These are phyloP conservation scores for Biscogniauxia mediterranea DNA, from an alignment of 2,329 filamentous ascomycete species.

Conservation along the genomic window DNA sequence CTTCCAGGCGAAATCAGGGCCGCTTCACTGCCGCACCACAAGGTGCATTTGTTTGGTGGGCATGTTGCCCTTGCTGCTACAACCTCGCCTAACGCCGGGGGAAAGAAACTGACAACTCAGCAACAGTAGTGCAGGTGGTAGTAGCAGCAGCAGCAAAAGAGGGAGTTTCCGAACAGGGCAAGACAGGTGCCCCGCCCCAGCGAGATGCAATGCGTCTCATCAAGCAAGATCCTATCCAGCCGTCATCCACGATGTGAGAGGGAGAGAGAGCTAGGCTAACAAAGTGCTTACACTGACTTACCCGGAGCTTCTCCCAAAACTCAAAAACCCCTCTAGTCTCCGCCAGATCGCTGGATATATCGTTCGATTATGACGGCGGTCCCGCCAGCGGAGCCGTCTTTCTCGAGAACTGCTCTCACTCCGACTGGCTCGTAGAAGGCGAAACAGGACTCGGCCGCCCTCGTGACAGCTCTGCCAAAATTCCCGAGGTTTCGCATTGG, in stretches of 20 bases:
- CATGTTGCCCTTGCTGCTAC: not conserved
- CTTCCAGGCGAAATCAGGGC: too few species aligned
- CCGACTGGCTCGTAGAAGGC: conserved; percentile 7
- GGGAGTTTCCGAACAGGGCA: not conserved
- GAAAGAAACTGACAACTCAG: not conserved
- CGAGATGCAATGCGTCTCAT: not conserved
- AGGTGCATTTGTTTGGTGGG: not conserved
- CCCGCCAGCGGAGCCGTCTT: conserved; percentile 2
- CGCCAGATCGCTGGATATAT: conserved; percentile 5
- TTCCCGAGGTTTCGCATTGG: conserved; percentile 26
- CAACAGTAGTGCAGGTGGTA: not conserved
- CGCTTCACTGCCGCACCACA: too few species aligned
- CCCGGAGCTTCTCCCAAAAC: not conserved
- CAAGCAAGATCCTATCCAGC: not conserved
- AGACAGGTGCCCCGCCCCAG: not conserved
- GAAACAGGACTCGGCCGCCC: conserved; percentile 9
- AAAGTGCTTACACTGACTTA: too few species aligned
- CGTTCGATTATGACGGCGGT: conserved; percentile 23
- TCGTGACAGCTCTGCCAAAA: conserved; percentile 17
- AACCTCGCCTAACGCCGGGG: too few species aligned
- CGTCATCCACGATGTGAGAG: not conserved
- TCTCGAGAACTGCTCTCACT: conserved; percentile 6
- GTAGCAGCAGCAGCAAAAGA: too few species aligned
- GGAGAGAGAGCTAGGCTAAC: too few species aligned
- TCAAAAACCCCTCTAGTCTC: not conserved